phyloP scores from a whole-genome alignment of 768 basidiomycete species.

The Boletus rubropictus region DNA sequence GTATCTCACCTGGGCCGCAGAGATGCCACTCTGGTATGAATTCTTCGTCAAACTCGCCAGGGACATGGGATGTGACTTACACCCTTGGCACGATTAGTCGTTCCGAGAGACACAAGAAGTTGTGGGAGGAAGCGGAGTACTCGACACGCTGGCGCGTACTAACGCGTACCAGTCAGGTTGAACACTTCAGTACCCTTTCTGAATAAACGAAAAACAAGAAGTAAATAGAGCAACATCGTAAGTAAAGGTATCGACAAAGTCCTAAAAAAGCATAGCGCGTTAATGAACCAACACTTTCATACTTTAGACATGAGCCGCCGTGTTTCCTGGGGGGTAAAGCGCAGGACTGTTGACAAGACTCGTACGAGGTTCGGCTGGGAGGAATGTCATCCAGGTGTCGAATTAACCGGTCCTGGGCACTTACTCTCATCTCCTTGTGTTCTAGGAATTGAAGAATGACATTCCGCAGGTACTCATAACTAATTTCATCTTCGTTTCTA shows the following conservation, averaged over 20 bases:
- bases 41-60: conserved; percentile 65
- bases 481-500: conserved; percentile 83
- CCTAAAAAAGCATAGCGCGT: neutral
- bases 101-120: neutral
- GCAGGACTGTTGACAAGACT: conserved; percentile 87
- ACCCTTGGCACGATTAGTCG: neutral
- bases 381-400: conserved; percentile 3
- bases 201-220: neutral
- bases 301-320: conserved; percentile 86
- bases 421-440: conserved; percentile 95
- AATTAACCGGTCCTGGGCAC: conserved; percentile 25
- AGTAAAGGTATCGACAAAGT: conserved; percentile 1
- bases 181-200: no score
- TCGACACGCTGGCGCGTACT: neutral
- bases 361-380: conserved; percentile 79
- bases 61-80: conserved; percentile 42
- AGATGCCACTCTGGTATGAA: conserved; percentile 65
- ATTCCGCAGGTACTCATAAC: conserved; percentile 92
- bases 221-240: neutral
- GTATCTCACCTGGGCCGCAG: conserved; percentile 52
- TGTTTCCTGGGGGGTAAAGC: conserved; percentile 93
- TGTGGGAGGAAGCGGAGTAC: neutral
- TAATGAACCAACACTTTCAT: conserved; percentile 25
- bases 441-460: conserved; percentile 97
- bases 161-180: no score